Percentiles rank a stretch among this genome's conserved stretches.
phyloP scores from a whole-genome alignment of 1,139 yeast species.

The Pichia norvegensis region DNA sequence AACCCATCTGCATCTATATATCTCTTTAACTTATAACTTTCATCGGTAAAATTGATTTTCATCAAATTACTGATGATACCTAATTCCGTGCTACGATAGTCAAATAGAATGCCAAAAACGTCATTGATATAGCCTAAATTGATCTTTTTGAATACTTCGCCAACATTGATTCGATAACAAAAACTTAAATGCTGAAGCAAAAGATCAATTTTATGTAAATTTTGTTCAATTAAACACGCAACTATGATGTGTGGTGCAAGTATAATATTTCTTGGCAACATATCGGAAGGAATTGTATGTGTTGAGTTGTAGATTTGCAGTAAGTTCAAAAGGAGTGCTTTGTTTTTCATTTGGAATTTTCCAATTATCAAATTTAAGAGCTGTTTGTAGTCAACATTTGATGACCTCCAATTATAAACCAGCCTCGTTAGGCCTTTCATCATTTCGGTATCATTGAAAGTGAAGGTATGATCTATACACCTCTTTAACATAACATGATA shows the following conservation, averaged over 20 bases:
- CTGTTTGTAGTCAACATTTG: neutral
- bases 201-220: constrained; percentile 41
- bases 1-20: neutral
- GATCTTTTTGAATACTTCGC: neutral
- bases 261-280: constrained; percentile 27
- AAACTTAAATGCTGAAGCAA: constrained; percentile 43
- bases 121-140: neutral
- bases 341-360: neutral
- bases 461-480: neutral
- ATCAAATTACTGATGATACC: neutral
- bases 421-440: constrained; percentile 2
- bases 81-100: neutral
- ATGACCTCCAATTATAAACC: constrained; percentile 3
- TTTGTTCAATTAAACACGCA: constrained; percentile 31
- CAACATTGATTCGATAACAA: constrained; percentile 23
- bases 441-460: neutral
- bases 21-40: no score
- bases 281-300: constrained; percentile 14
- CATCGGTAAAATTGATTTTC: neutral
- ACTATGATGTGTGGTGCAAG: constrained; percentile 37
- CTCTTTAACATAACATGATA: neutral
- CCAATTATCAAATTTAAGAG: neutral
- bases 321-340: neutral
- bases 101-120: neutral
- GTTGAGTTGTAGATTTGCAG: neutral